These are phyloP conservation scores for Xylariales sp. DNA, from an alignment of 2,329 filamentous ascomycete species.

Conservation along the genomic window DNA sequence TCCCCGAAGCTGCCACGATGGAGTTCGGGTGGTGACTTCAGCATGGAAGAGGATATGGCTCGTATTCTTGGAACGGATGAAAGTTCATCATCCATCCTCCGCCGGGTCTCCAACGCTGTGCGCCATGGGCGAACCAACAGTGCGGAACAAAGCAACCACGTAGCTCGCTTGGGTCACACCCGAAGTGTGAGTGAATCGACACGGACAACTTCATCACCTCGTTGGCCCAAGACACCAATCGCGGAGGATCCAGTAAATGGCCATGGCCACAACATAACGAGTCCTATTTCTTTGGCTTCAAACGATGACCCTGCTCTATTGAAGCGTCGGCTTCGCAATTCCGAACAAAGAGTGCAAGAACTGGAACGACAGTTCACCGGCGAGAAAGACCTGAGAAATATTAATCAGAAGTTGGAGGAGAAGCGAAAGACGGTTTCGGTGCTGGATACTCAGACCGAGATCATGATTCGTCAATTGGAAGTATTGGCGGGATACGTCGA, in stretches of 20 bases:
- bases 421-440: conserved; percentile 95
- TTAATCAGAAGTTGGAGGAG: conserved; percentile 83
- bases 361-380: conserved; percentile 72
- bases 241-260: conserved; percentile 47
- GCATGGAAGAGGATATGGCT: conserved; percentile 92
- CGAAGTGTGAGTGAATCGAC: conserved; percentile 66
- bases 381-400: conserved; percentile 63
- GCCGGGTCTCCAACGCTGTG: conserved; percentile 87
- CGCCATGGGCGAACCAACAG: conserved; percentile 89
- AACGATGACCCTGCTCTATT: conserved; percentile 62
- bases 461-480: conserved; percentile 89
- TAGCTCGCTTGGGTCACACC: conserved; percentile 44
- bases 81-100: conserved; percentile 72
- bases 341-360: conserved; percentile 80
- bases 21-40: conserved; percentile 82
- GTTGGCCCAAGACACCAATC: conserved; percentile 66
- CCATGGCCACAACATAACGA: conserved; percentile 60
- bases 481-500: conserved; percentile 85
- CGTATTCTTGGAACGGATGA: conserved; percentile 79
- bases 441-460: conserved; percentile 88
- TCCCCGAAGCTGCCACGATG: conserved; percentile 68
- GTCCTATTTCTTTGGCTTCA: conserved; percentile 60
- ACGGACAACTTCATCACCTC: conserved; percentile 57
- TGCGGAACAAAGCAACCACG: conserved; percentile 50
- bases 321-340: conserved; percentile 72